Percentiles rank a stretch among this genome's conserved stretches.
These are phyloP conservation scores for Malbranchea zuffiana DNA, from an alignment of 2,329 filamentous ascomycete species.

Conservation along the genomic window DNA sequence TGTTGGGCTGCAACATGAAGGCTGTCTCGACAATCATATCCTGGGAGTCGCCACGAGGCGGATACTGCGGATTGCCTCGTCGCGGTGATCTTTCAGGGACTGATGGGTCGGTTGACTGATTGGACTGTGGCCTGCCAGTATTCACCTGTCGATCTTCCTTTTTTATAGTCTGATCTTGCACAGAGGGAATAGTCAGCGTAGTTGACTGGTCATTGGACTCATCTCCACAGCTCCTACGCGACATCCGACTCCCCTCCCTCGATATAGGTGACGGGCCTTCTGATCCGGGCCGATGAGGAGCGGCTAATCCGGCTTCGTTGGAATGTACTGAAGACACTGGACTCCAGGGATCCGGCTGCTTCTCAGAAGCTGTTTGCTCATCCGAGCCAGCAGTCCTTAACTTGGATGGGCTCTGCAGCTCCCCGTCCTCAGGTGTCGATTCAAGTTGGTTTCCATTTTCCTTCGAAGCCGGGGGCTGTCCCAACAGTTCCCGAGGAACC, in stretches of 20 bases:
- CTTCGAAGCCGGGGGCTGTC: constrained; percentile 16
- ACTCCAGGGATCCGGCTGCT: constrained; percentile 4
- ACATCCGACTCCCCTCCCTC: background rate
- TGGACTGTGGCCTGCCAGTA: too few relatives aligned
- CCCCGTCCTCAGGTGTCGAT: constrained; percentile 31
- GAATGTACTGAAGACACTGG: constrained; percentile 11
- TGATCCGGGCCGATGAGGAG: background rate
- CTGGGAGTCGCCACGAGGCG: constrained; percentile 1
- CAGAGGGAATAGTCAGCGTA: too few relatives aligned
- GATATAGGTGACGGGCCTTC: constrained; percentile 6
- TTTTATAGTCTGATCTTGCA: too few relatives aligned
- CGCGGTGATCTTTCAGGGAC: constrained; percentile 5
- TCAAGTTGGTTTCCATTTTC: constrained; percentile 22
- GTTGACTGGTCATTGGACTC: too few relatives aligned
- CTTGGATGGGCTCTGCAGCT: constrained; percentile 12
- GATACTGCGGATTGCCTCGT: background rate
- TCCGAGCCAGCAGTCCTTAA: background rate
- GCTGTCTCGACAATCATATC: constrained; percentile 15
- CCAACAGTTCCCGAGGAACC: constrained; percentile 18
- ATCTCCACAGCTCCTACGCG: constrained; percentile 2
- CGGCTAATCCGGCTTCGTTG: constrained; percentile 5
- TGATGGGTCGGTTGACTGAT: too few relatives aligned
- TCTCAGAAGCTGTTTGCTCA: too few relatives aligned
- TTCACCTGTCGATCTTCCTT: too few relatives aligned
- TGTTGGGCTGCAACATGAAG: constrained; percentile 13